These are phyloP conservation scores for Globisporangium echinulatum DNA, from an alignment of 352 stramenopile species.

Conservation along the genomic window DNA sequence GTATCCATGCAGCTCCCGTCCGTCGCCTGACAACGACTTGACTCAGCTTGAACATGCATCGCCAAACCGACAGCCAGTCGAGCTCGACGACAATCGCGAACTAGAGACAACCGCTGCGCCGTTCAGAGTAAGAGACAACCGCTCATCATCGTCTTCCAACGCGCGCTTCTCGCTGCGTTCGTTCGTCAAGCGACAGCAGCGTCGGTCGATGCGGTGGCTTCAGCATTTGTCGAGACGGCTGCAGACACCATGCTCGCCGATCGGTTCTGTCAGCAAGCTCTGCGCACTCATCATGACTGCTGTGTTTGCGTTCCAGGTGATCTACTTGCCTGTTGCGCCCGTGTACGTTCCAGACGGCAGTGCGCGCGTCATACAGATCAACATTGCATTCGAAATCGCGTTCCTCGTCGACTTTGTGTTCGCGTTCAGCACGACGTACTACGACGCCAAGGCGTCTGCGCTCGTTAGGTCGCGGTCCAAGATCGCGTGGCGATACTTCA, in stretches of 20 bases:
- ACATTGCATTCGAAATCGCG: constrained; percentile 9
- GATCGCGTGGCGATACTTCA: constrained; percentile 7
- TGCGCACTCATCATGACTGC: background rate
- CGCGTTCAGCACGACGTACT: constrained; percentile 9
- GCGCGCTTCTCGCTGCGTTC: background rate
- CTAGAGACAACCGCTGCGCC: no score
- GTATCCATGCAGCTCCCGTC: no score
- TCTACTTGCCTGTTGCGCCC: constrained; percentile 3
- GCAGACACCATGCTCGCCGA: constrained; percentile 3
- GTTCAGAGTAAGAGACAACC: no score
- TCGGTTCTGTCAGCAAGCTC: background rate
- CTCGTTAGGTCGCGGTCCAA: constrained; percentile 1
- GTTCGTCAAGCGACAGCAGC: background rate
- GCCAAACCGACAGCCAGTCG: no score
- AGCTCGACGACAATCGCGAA: no score
- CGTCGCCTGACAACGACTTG: no score
- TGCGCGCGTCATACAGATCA: background rate
- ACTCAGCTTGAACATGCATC: no score
- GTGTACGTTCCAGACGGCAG: constrained; percentile 3
- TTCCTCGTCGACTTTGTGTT: constrained; percentile 3
- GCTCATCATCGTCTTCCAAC: no score
- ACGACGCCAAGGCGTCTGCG: background rate
- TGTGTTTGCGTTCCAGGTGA: constrained; percentile 4
- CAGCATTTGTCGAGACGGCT: background rate
- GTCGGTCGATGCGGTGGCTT: background rate